Evolutionary conservation across 164 flowering plant species (phyloP).

Genomic region (Buxus sempervirens): DNA sequence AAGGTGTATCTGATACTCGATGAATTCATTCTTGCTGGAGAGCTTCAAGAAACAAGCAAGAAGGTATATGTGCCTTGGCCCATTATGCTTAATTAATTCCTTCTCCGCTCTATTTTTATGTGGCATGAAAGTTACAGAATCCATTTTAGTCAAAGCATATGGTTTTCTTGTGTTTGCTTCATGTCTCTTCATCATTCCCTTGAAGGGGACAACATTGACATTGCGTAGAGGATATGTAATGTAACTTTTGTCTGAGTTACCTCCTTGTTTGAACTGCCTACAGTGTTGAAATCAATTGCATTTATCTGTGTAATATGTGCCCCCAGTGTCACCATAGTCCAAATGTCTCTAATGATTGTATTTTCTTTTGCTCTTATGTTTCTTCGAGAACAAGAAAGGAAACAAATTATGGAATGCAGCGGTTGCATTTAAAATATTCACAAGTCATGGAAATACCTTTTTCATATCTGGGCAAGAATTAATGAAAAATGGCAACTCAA

Average conservation of each 20-base stretch:
- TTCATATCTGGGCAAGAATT: no score
- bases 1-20: slow-evolving; percentile 95
- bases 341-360: not conserved
- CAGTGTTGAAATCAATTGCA: no score
- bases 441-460: no score
- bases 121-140: no score
- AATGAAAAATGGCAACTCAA: no score
- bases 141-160: no score
- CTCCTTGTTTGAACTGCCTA: not conserved
- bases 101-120: no score
- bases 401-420: not conserved
- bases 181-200: no score
- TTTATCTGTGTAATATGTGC: not conserved
- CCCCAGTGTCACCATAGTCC: not conserved
- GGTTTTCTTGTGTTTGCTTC: no score
- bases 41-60: slow-evolving; percentile 98
- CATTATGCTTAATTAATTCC: not conserved
- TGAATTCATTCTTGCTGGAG: slow-evolving; percentile 99
- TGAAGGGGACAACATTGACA: not conserved
- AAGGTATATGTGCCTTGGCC: slow-evolving; percentile 42
- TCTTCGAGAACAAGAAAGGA: not conserved
- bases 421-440: no score
- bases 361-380: not conserved
- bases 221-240: not conserved
- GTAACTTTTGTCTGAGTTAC: not conserved